Base-by-base conservation (phyloP, 2,329 filamentous ascomycete species). In the Aspergillus uvarum region DNA sequence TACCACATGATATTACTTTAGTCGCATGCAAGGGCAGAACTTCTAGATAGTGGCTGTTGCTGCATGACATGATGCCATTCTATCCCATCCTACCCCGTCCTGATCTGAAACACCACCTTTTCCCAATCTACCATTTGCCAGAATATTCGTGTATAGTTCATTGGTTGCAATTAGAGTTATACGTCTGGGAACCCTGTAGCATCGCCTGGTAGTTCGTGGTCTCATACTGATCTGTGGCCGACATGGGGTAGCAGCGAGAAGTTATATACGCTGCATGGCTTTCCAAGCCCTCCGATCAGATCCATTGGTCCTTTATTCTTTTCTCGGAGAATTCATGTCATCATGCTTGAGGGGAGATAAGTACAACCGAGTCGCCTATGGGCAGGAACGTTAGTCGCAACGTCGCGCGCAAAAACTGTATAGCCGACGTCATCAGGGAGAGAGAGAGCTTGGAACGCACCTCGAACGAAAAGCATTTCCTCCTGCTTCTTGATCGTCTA, bases 401-500 rank as follows among this genome's bases (percentile, higher is more conserved):
- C 26, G 26, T 52, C 12, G n/a, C 44, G 2, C 26, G 31, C 11
- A 16, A 12, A 16, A 12, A 44, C 6, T 19, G 14, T 19, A 3
- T 19, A n/a, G 14, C 38, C 38, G 38, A 44, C 31, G 29, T n/a
- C 12, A 38, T 12, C 26, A n/a, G 14, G 24, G 21, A 32, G 21
- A 12, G 38, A 14, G 14, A 14, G 10, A 21, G 14, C 42, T 35
- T 44, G 21, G 4, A n/a, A 76, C 84, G 64, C 80, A 94, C 93
- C 94, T 90, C 95, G 84, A 60, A 99, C 94, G 76, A 99, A 99
- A 21, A 99, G 81, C 95, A 99, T 99, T 76, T 98, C 95, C 48
- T 92, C 96, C 77, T 97, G 96, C 79, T 96, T 96, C 80, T 94
- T 96, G 64, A 95, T 87, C 14, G 93, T 96, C 90, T 96, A 64